A percentile compares a stretch with the other conserved stretches of the same genome.
Conservation (phyloP, 2,329 filamentous ascomycete species). For the Leptographium lundbergii region DNA sequence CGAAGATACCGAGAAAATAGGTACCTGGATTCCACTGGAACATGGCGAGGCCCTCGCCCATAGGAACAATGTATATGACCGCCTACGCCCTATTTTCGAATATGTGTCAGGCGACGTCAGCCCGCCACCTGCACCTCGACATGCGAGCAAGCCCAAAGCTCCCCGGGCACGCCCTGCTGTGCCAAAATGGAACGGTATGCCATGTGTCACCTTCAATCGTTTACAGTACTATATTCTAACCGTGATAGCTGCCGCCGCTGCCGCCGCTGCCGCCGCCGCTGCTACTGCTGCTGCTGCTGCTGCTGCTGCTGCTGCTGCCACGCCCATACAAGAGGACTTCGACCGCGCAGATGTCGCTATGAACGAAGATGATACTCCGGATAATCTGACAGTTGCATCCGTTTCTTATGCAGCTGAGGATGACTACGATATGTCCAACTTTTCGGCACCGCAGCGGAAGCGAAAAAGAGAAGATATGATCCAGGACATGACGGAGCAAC, state of each 20-base stretch:
- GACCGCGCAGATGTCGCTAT: slow-evolving; percentile 50
- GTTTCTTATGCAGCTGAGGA: slow-evolving; percentile 75
- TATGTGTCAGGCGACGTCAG: slow-evolving; percentile 74
- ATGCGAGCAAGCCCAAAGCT: slow-evolving; percentile 75
- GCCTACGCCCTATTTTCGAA: slow-evolving; percentile 78
- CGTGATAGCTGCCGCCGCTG: background rate
- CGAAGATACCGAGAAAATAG: slow-evolving; percentile 26
- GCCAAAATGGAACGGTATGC: slow-evolving; percentile 44
- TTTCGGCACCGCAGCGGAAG: slow-evolving; percentile 51
- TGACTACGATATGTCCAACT: slow-evolving; percentile 59
- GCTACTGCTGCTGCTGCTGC: background rate
- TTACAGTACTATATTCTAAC: background rate
- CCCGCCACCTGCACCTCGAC: slow-evolving; percentile 86
- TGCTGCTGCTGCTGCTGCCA: slow-evolving; percentile 12
- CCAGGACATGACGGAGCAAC: slow-evolving; percentile 59
- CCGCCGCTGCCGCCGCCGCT: background rate
- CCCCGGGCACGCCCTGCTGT: slow-evolving; percentile 50
- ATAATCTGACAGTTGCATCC: slow-evolving; percentile 71
- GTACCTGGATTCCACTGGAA: slow-evolving; percentile 89
- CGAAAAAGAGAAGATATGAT: slow-evolving; percentile 59
- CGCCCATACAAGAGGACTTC: slow-evolving; percentile 44
- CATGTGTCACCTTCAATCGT: background rate
- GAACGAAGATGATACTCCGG: slow-evolving; percentile 68
- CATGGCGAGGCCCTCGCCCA: slow-evolving; percentile 71
- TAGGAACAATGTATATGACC: slow-evolving; percentile 76